phyloP scores from a whole-genome alignment of 257 asterid genomes.

The Mitragyna speciosa region DNA sequence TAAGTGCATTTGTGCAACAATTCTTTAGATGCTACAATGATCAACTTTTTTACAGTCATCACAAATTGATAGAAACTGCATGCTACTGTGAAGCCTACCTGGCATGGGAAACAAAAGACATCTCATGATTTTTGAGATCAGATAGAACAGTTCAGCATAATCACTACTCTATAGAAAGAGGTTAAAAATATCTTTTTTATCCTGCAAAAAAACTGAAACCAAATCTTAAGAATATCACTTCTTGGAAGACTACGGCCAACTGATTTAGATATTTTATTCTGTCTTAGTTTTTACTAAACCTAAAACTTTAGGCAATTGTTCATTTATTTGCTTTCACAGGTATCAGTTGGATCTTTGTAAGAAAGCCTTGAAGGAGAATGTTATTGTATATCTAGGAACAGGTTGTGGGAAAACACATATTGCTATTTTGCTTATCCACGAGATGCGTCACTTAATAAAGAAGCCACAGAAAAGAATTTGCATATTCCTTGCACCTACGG shows the following conservation, averaged over 20 bases:
- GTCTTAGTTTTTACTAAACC: neutral
- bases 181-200: neutral
- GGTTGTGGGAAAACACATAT: slow-evolving; percentile 98
- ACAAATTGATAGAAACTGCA: neutral
- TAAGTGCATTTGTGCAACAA: neutral
- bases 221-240: neutral
- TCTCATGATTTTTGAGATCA: neutral
- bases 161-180: neutral
- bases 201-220: neutral
- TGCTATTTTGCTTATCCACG: slow-evolving; percentile 83
- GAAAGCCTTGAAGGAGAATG: slow-evolving; percentile 86
- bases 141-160: neutral
- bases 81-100: neutral
- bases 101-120: neutral
- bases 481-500: slow-evolving; percentile 92
- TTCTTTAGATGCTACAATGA: neutral
- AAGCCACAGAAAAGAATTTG: slow-evolving; percentile 85
- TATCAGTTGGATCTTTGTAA: slow-evolving; percentile 84
- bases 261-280: neutral
- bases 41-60: too few relatives aligned
- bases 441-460: slow-evolving; percentile 82
- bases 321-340: slow-evolving; percentile 38
- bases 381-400: slow-evolving; percentile 77
- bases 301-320: neutral
- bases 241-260: neutral